Percentiles rank a stretch among this genome's conserved stretches.
These are phyloP conservation scores for Sugiyamaella neomexicana DNA, from an alignment of 1,139 yeast species.

Conservation along the genomic window DNA sequence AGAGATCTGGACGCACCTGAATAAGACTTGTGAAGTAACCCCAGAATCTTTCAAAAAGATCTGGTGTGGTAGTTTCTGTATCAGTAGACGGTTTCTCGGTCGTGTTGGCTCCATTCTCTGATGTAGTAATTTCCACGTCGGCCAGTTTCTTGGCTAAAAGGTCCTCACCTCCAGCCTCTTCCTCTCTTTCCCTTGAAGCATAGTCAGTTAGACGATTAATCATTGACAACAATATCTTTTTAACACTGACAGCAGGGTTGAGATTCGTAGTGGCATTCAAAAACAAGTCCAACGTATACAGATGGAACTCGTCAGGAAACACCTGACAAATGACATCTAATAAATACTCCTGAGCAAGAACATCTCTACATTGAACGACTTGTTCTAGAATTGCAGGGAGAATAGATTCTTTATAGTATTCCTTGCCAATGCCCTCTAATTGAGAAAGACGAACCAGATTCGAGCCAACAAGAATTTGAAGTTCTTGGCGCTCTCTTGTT, in stretches of 20 bases:
- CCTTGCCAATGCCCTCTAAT: conserved; percentile 69
- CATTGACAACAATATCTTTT: conserved; percentile 65
- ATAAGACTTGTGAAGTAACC: conserved; percentile 56
- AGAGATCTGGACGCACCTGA: conserved; percentile 60
- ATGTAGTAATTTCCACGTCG: conserved; percentile 4
- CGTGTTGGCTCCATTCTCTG: not conserved
- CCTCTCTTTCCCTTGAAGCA: conserved; percentile 40
- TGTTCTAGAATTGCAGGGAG: conserved; percentile 86
- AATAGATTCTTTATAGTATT: conserved; percentile 61
- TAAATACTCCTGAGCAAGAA: conserved; percentile 86
- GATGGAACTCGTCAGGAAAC: conserved; percentile 90
- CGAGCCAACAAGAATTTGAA: conserved; percentile 89
- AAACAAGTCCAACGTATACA: conserved; percentile 67
- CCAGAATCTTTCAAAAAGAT: conserved; percentile 64
- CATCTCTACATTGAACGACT: conserved; percentile 88
- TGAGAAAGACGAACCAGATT: conserved; percentile 88
- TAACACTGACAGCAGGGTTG: conserved; percentile 67
- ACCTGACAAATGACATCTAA: conserved; percentile 90
- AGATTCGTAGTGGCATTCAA: conserved; percentile 66
- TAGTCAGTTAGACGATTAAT: conserved; percentile 72
- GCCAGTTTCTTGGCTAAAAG: conserved; percentile 16
- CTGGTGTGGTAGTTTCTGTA: not conserved
- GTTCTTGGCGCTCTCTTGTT: conserved; percentile 77
- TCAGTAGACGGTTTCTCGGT: not conserved
- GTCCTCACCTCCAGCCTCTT: conserved; percentile 13